A percentile compares a stretch with the other conserved stretches of the same genome.
Conservation (phyloP, 805 yeast species). For the Starmerella riodocensis region DNA sequence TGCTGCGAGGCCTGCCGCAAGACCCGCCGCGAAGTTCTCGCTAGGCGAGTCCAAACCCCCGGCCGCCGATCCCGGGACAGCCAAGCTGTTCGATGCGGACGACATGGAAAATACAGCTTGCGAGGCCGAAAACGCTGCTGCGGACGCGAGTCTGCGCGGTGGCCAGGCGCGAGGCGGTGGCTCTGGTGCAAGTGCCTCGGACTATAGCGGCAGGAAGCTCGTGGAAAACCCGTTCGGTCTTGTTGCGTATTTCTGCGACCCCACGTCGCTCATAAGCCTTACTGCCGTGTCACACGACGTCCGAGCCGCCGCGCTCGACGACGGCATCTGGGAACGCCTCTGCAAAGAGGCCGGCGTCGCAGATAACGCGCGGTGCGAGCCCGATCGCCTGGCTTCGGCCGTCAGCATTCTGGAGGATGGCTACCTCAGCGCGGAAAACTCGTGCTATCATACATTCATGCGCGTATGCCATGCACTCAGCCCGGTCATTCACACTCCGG, state of each 20-base stretch:
- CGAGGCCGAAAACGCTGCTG: too few species aligned
- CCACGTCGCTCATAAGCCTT: not conserved
- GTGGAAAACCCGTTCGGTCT: not conserved
- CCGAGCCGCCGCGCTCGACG: conserved; percentile 3
- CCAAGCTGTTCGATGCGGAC: too few species aligned
- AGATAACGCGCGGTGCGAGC: not conserved
- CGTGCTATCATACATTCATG: conserved; percentile 9
- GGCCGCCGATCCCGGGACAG: too few species aligned
- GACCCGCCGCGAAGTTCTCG: too few species aligned
- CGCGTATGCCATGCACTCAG: conserved; percentile 1
- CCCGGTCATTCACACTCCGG: not conserved
- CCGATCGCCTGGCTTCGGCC: not conserved
- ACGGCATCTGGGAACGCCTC: conserved; percentile 10
- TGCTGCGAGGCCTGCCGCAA: too few species aligned
- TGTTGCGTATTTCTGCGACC: conserved; percentile 5
- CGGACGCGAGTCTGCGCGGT: too few species aligned
- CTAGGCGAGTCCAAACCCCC: too few species aligned
- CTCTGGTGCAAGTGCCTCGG: too few species aligned
- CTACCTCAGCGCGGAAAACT: not conserved
- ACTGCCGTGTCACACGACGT: conserved; percentile 1
- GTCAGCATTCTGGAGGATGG: conserved; percentile 8
- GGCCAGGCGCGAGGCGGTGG: too few species aligned
- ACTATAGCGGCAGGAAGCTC: not conserved
- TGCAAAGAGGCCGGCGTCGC: conserved; percentile 8
- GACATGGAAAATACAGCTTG: too few species aligned